Percentiles rank a stretch among this genome's conserved stretches.
Evolutionary conservation across 495 filamentous ascomycete genomes (phyloP).

Genomic region (Cenococcum geophilum): DNA sequence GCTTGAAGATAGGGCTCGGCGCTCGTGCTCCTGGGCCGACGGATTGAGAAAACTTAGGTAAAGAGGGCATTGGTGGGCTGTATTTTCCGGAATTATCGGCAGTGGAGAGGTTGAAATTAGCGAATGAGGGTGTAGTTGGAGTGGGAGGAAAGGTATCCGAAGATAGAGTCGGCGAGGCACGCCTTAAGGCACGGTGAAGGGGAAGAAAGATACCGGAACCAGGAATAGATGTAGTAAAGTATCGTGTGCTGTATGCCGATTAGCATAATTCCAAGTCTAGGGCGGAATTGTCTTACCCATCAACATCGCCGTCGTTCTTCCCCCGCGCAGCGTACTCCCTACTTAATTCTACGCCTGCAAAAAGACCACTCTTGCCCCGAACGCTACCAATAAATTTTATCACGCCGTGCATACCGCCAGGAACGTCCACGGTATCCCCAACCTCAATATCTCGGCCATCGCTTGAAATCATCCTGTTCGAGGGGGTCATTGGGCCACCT

Average conservation of each 20-base stretch:
- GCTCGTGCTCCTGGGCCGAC: conserved; percentile 68
- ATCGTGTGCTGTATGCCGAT: conserved; percentile 52
- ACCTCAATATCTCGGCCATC: conserved; percentile 58
- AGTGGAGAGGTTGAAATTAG: conserved; percentile 45
- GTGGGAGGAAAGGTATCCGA: conserved; percentile 56
- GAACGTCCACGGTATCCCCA: conserved; percentile 89
- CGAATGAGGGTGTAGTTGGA: conserved; percentile 59
- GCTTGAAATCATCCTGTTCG: conserved; percentile 37
- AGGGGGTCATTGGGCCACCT: conserved; percentile 35
- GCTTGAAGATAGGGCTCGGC: conserved; percentile 61
- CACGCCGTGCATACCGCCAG: conserved; percentile 86
- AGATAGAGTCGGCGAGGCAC: conserved; percentile 53
- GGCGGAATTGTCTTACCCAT: conserved; percentile 58
- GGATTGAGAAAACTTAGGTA: conserved; percentile 72
- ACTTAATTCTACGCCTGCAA: conserved; percentile 91
- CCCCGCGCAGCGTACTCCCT: conserved; percentile 72
- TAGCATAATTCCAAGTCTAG: neutral
- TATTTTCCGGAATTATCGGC: conserved; percentile 41
- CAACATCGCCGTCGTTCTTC: conserved; percentile 95
- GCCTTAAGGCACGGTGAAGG: conserved; percentile 72
- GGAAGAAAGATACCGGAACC: conserved; percentile 94
- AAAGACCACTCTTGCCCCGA: conserved; percentile 80
- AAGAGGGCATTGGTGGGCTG: conserved; percentile 59
- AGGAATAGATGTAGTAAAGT: conserved; percentile 72
- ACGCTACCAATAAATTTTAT: conserved; percentile 86